These are phyloP conservation scores for Aegilops sharonensis DNA, from an alignment of 176 grass and related monocot species.

Conservation along the genomic window DNA sequence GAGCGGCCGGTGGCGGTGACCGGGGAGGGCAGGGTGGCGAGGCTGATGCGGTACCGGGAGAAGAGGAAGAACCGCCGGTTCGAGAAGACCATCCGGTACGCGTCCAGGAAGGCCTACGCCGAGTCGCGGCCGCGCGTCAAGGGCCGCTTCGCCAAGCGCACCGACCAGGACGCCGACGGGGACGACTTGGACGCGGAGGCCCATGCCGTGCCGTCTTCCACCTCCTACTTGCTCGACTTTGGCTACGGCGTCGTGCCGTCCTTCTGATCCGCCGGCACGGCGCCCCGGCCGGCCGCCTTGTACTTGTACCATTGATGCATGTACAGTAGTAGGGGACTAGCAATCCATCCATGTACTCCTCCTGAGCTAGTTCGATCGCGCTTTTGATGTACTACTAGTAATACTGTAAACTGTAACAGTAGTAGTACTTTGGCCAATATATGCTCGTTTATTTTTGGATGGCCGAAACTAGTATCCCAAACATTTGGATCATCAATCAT, in stretches of 20 bases:
- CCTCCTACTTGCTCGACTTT: conserved; percentile 62
- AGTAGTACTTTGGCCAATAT: neutral
- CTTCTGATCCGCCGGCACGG: conserved; percentile 29
- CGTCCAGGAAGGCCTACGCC: conserved; percentile 89
- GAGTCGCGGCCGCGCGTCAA: conserved; percentile 84
- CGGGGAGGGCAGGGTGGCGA: conserved; percentile 54
- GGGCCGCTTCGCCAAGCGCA: conserved; percentile 86
- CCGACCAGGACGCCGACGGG: conserved; percentile 38
- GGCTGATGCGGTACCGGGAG: conserved; percentile 92
- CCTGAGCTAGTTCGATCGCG: neutral
- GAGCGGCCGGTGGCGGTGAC: conserved; percentile 38
- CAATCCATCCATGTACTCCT: conserved; percentile 5
- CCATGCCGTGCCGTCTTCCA: conserved; percentile 33
- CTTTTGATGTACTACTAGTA: neutral
- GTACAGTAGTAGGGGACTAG: conserved; percentile 18
- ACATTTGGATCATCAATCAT: neutral
- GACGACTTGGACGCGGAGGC: conserved; percentile 33
- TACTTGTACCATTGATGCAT: conserved; percentile 1
- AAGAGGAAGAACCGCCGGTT: conserved; percentile 89
- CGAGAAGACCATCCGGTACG: conserved; percentile 96
- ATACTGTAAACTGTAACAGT: neutral
- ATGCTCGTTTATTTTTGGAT: neutral
- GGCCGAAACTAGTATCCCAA: neutral
- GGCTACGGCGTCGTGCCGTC: conserved; percentile 80
- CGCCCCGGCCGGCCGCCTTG: neutral